These are phyloP conservation scores for Emmonsiellopsis sp. DNA, from an alignment of 2,329 filamentous ascomycete species.

Conservation along the genomic window DNA sequence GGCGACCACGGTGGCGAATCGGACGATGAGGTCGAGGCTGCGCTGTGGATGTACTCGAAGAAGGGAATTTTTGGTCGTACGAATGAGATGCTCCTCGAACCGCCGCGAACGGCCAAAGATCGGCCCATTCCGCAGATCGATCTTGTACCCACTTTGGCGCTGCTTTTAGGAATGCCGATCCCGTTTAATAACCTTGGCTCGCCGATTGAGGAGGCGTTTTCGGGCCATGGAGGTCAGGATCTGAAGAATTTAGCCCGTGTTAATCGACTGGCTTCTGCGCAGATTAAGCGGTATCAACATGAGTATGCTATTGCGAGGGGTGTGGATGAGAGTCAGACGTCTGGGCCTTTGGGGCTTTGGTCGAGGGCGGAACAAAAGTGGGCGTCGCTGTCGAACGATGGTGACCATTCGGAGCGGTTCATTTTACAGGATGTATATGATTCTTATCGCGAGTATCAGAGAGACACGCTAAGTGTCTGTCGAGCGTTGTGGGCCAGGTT, in stretches of 20 bases:
- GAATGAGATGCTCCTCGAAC: conserved; percentile 47
- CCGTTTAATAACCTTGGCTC: conserved; percentile 92
- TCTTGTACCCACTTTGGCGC: conserved; percentile 79
- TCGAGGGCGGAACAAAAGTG: conserved; percentile 47
- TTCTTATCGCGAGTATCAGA: conserved; percentile 65
- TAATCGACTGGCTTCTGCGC: conserved; percentile 68
- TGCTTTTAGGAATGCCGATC: conserved; percentile 83
- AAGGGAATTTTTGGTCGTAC: conserved; percentile 74
- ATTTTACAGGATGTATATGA: conserved; percentile 38
- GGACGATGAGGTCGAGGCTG: conserved; percentile 88
- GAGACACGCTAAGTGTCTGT: conserved; percentile 67
- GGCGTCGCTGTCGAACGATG: conserved; percentile 34
- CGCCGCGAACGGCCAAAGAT: conserved; percentile 61
- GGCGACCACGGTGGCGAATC: conserved; percentile 98
- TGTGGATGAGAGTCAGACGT: conserved; percentile 51
- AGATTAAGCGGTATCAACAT: conserved; percentile 80
- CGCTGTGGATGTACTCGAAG: conserved; percentile 98
- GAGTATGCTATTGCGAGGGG: conserved; percentile 70
- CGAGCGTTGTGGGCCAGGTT: conserved; percentile 87
- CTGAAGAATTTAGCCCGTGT: conserved; percentile 72
- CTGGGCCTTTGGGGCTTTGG: conserved; percentile 53
- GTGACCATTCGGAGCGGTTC: conserved; percentile 21
- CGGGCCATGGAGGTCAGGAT: conserved; percentile 52
- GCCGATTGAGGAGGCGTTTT: conserved; percentile 90
- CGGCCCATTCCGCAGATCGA: conserved; percentile 78